These are phyloP conservation scores for Populus tomentosa DNA, from an alignment of 441 rosid species.

Conservation along the genomic window DNA sequence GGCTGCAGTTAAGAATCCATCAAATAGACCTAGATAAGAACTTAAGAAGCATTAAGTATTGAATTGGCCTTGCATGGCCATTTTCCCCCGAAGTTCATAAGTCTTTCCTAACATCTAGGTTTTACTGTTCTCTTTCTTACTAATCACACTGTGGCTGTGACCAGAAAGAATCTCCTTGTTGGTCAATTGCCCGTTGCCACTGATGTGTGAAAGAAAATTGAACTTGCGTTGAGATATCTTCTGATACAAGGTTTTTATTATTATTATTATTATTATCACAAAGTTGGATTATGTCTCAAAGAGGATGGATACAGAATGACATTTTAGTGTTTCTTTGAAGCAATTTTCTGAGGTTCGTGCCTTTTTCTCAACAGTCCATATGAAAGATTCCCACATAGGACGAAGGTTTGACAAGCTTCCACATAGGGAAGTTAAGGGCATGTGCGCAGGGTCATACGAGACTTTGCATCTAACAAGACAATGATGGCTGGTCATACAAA, in stretches of 20 bases:
- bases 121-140: not conserved
- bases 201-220: not conserved
- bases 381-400: not conserved
- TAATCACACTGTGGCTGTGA: not conserved
- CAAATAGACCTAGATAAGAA: constrained; percentile 24
- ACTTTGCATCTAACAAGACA: not conserved
- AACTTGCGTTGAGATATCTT: not conserved
- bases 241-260: too few relatives aligned
- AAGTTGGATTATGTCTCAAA: not conserved
- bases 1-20: constrained; percentile 20
- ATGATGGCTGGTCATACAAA: not conserved
- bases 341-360: not conserved
- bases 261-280: too few relatives aligned
- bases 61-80: constrained; percentile 14
- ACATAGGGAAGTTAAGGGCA: not conserved
- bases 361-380: not conserved
- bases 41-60: constrained; percentile 25
- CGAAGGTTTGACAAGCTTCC: not conserved
- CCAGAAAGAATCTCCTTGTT: not conserved
- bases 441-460: not conserved
- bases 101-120: not conserved
- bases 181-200: not conserved
- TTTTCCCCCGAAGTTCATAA: not conserved
- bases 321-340: too few relatives aligned
- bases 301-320: not conserved